Base-by-base conservation (phyloP, 192 early-diverging fungal genomes). In the Anaeromyces robustus region DNA sequence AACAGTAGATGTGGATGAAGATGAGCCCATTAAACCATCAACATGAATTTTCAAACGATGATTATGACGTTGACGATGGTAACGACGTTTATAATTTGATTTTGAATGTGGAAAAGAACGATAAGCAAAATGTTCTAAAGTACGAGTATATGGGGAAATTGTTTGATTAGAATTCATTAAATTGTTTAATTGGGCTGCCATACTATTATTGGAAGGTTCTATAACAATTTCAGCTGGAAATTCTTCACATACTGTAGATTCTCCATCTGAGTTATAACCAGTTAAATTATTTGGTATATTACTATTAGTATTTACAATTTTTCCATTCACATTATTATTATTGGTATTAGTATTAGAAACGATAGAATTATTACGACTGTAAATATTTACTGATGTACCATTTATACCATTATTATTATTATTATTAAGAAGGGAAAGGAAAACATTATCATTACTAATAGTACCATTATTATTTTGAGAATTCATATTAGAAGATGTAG, bases 111-210 rank as follows among this genome's bases (percentile, higher is more conserved):
- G 28, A 13, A 79, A 59, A 26, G 92, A 90, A 18, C 96, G 86
- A 83, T 93, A 95, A 0, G 95, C 92, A 29, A 91, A 91, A 85
- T 98, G 95, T 80, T 92, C 90, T 34, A 95, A 83, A 19, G 90
- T 87, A 16, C 92, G 94, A 2, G 95, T 94, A 78, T 92, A 92
- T 2, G 96, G 94, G 18, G 93, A 94, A 22, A 98, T 91, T 29
- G 96, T 96, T 82, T 94, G 94, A 81, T 96, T 93, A 84, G 92
- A 89, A 77, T 86, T 88, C 87, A 95, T 92, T 80, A 98, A 86
- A 78, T 92, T 93, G 0, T 95, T 95, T 37, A 98, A 86, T 82
- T 95, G 93, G 5, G 95, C 95, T 12, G 95, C 92, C n/a, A 94
- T 88, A 4, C 91, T 87, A 83, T 95, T 92, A 85, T 95, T 89